Base-by-base conservation (phyloP, 306 rosid genomes). In the Lathyrus oleraceus region DNA sequence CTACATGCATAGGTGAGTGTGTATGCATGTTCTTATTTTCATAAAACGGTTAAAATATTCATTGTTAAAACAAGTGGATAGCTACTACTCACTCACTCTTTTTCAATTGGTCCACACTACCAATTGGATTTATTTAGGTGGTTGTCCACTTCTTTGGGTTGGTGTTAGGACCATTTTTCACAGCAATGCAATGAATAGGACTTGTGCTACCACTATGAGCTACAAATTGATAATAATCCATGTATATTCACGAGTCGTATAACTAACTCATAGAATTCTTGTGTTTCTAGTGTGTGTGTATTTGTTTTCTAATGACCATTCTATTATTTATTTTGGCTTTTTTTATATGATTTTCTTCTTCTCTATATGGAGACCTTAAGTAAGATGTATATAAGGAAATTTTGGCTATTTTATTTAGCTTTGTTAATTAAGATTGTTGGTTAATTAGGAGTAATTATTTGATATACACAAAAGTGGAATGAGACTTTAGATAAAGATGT, bases 91-190 rank as follows among this genome's bases (percentile, higher is more conserved):
- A 47, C 47, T 59, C 13, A n/a, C 73, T 77, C 73, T 49, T 56
- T 69, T 62, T 82, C 61, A 25, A 12, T 69, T 72, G 82, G 84
- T 27, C 73, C 80, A 49, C 15, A 35, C 13, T n/a, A 7, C 25
- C 20, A 27, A 48, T 69, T 74, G 81, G 79, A 78, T 81, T 81
- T 61, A 49, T 48, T 70, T 44, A 65, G 73, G 27, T 10, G 13
- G 74, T 78, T 81, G 88, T 71, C 88, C 83, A 62, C 10, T 13
- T 65, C 52, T 70, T 35, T 43, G 12, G 15, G 21, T 49, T 53
- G 19, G 10, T 60, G 20, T 60, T 35, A 39, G 85, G 87, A 81
- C 83, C 87, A 81, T 75, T 49, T 49, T 57, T 61, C 56, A 74
- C 76, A 81, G 65, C 81, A 74, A 74, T 42, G 69, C 54, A 11